A percentile compares a stretch with the other conserved stretches of the same genome.
Evolutionary conservation across 1,284 basidiomycete species (phyloP).

Genomic region (Sanghuangporus baumii): DNA sequence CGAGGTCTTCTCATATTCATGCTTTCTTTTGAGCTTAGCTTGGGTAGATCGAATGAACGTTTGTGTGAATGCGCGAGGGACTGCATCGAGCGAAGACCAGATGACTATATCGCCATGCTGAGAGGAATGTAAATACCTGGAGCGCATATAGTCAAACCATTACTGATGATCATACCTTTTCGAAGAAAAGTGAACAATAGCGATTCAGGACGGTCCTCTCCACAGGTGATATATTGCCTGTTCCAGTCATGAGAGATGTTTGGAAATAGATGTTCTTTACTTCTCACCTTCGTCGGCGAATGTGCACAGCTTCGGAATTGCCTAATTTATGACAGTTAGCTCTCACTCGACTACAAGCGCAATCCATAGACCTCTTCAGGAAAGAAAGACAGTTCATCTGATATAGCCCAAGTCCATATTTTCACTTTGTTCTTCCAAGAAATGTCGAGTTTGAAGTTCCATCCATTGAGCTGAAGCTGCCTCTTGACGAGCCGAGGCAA

Average conservation of each 20-base stretch:
- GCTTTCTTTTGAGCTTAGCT: neutral
- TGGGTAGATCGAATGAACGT: conserved; percentile 1
- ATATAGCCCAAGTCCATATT: neutral
- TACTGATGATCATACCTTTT: neutral
- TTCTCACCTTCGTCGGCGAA: neutral
- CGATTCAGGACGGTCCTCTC: neutral
- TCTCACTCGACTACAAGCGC: neutral
- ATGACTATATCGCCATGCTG: neutral
- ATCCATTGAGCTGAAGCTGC: conserved; percentile 2
- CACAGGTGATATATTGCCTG: neutral
- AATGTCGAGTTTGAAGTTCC: conserved; percentile 5
- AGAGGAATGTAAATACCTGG: neutral
- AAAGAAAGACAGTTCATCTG: conserved; percentile 2
- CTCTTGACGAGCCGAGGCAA: conserved; percentile 9
- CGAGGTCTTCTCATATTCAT: neutral
- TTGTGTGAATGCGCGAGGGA: neutral
- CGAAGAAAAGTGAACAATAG: neutral
- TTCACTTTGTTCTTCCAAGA: neutral
- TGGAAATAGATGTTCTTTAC: neutral
- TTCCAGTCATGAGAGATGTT: neutral
- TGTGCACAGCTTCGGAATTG: neutral
- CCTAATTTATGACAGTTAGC: neutral
- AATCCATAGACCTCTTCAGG: conserved; percentile 1
- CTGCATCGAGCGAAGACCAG: conserved; percentile 7
- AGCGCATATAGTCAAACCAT: neutral